Percentiles rank a stretch among this genome's conserved stretches.
Conservation (phyloP, 768 basidiomycete species). For the Mycena amicta region DNA sequence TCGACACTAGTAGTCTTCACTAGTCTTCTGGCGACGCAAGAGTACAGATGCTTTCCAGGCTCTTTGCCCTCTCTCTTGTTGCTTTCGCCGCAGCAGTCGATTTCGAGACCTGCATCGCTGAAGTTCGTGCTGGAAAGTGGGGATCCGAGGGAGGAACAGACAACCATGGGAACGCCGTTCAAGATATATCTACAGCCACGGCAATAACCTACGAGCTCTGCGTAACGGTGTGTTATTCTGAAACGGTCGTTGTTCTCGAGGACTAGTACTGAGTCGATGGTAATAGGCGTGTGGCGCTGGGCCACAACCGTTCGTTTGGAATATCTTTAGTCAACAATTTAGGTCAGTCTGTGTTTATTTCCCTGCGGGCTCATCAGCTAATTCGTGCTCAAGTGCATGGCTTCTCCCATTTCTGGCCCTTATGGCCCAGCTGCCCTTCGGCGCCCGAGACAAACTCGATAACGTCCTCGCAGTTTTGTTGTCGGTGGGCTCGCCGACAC, state of each 20-base stretch:
- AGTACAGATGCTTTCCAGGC: no score
- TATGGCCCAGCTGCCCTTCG: slow-evolving; percentile 46
- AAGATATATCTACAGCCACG: slow-evolving; percentile 18
- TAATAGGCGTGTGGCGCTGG: slow-evolving; percentile 22
- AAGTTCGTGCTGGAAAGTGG: background rate
- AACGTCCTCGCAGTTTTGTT: slow-evolving; percentile 40
- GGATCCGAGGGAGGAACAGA: slow-evolving; percentile 4
- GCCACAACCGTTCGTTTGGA: slow-evolving; percentile 25
- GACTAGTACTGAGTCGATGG: background rate
- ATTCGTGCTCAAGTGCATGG: slow-evolving; percentile 32
- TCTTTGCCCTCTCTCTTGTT: no score
- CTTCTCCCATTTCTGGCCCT: slow-evolving; percentile 45
- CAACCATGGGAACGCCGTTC: slow-evolving; percentile 20
- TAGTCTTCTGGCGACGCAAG: no score
- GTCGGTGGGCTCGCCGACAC: slow-evolving; percentile 42
- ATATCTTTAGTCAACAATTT: slow-evolving; percentile 35
- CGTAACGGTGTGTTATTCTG: background rate
- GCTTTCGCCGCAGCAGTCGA: no score
- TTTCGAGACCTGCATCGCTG: slow-evolving; percentile 4
- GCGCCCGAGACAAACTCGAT: slow-evolving; percentile 32
- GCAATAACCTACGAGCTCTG: slow-evolving; percentile 28
- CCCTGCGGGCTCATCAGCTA: background rate
- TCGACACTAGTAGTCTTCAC: no score
- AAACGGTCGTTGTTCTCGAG: background rate
- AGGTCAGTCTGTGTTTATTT: background rate